Evolutionary conservation across 2,329 filamentous ascomycete genomes (phyloP).

Genomic region (Penicillium corylophilum): DNA sequence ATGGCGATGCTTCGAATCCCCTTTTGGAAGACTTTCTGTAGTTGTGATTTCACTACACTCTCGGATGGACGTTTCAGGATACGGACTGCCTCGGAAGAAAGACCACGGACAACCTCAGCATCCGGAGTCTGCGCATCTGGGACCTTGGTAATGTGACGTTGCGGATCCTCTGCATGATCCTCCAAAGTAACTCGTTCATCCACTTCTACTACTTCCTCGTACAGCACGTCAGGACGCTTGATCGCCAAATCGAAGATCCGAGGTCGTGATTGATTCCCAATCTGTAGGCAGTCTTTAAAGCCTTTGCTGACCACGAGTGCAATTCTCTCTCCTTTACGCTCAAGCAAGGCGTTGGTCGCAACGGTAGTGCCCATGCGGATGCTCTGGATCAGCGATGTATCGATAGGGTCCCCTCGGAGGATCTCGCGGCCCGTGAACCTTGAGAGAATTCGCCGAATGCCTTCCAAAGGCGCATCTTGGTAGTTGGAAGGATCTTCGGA

Average conservation of each 20-base stretch:
- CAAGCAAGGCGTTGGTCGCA: slow-evolving; percentile 85
- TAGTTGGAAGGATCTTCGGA: slow-evolving; percentile 91
- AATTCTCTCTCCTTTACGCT: slow-evolving; percentile 86
- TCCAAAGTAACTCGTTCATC: slow-evolving; percentile 89
- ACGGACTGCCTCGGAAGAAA: slow-evolving; percentile 73
- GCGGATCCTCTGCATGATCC: slow-evolving; percentile 86
- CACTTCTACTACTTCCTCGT: slow-evolving; percentile 81
- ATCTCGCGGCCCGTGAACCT: slow-evolving; percentile 74
- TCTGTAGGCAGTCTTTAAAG: slow-evolving; percentile 82
- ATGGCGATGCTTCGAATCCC: slow-evolving; percentile 83
- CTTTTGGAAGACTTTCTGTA: slow-evolving; percentile 66
- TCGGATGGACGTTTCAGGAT: slow-evolving; percentile 62
- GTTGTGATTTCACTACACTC: slow-evolving; percentile 55
- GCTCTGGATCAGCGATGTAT: slow-evolving; percentile 80
- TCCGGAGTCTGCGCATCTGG: slow-evolving; percentile 39
- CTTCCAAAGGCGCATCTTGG: slow-evolving; percentile 84
- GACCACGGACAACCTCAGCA: slow-evolving; percentile 64
- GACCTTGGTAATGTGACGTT: slow-evolving; percentile 56
- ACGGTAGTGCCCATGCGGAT: slow-evolving; percentile 97
- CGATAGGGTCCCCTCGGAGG: slow-evolving; percentile 73
- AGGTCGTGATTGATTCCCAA: slow-evolving; percentile 86
- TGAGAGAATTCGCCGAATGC: slow-evolving; percentile 80
- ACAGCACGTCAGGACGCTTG: slow-evolving; percentile 80
- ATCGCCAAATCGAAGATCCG: slow-evolving; percentile 91
- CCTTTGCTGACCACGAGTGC: slow-evolving; percentile 84